These are phyloP conservation scores for Pharus latifolius DNA, from an alignment of 176 grass and related monocot species.

Conservation along the genomic window DNA sequence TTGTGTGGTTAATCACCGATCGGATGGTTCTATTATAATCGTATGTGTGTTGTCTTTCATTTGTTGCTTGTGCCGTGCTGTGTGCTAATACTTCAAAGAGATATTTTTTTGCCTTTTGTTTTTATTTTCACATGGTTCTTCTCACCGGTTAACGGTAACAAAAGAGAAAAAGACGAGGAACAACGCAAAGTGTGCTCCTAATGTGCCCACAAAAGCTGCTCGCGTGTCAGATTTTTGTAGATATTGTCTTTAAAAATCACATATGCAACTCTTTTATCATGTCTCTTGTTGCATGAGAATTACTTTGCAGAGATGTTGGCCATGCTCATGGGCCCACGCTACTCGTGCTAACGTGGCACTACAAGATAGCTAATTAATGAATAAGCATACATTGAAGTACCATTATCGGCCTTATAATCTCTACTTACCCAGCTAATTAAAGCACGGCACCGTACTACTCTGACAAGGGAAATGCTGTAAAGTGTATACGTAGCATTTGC, in stretches of 20 bases:
- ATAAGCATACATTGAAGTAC: background rate
- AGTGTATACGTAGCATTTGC: background rate
- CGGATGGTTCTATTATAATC: too few species aligned
- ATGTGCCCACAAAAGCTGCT: conserved; percentile 24
- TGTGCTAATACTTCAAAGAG: too few species aligned
- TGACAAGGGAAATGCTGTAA: conserved; percentile 26
- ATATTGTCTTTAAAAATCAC: conserved; percentile 4
- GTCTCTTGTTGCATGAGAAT: conserved; percentile 15
- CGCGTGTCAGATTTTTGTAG: conserved; percentile 7
- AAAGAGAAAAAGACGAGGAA: background rate
- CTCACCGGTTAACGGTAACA: conserved; percentile 14
- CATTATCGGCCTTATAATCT: background rate
- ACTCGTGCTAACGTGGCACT: background rate
- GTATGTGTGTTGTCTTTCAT: too few species aligned
- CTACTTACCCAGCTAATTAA: conserved; percentile 29
- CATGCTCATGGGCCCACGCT: background rate
- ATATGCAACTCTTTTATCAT: background rate
- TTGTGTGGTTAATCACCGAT: background rate
- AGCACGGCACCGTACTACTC: background rate
- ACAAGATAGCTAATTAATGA: background rate
- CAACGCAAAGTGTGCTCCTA: conserved; percentile 16
- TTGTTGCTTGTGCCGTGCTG: too few species aligned
- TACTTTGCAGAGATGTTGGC: conserved; percentile 25
- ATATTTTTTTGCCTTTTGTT: background rate
- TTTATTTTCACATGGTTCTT: background rate